phyloP scores from a whole-genome alignment of 1,139 yeast genomes.

The Blastobotrys petasosporus region DNA sequence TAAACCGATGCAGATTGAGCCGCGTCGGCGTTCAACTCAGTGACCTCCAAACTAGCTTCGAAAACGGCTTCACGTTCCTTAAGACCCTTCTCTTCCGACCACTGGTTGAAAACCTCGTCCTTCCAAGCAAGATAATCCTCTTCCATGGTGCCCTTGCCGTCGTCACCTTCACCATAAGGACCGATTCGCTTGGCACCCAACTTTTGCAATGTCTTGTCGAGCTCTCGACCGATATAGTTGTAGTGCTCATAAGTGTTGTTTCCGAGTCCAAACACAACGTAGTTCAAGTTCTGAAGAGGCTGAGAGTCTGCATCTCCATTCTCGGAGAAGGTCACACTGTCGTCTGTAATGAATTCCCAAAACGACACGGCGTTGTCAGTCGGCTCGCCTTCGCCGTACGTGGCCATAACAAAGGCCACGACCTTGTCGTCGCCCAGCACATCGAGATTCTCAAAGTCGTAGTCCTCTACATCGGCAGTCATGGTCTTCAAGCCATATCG shows the following conservation, averaged over 20 bases:
- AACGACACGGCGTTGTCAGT: slow-evolving; percentile 87
- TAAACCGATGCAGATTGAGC: slow-evolving; percentile 48
- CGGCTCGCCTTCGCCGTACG: slow-evolving; percentile 98
- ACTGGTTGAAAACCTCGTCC: slow-evolving; percentile 60
- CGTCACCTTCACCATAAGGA: slow-evolving; percentile 84
- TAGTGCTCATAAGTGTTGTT: slow-evolving; percentile 89
- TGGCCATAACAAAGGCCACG: slow-evolving; percentile 74
- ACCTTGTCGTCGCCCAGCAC: slow-evolving; percentile 50
- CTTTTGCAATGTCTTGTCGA: slow-evolving; percentile 44
- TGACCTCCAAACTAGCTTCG: slow-evolving; percentile 62
- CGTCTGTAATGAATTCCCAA: slow-evolving; percentile 37
- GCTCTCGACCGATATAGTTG: slow-evolving; percentile 72
- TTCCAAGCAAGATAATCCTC: slow-evolving; percentile 95
- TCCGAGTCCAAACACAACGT: slow-evolving; percentile 82
- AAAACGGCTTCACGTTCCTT: slow-evolving; percentile 73
- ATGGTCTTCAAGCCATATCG: slow-evolving; percentile 77
- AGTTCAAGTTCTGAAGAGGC: slow-evolving; percentile 58
- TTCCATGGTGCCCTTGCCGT: slow-evolving; percentile 89
- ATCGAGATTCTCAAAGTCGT: slow-evolving; percentile 72
- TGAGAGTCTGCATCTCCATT: slow-evolving; percentile 47
- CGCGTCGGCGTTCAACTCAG: slow-evolving; percentile 30
- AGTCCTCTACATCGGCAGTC: slow-evolving; percentile 84
- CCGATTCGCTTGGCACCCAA: slow-evolving; percentile 74
- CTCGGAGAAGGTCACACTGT: slow-evolving; percentile 33
- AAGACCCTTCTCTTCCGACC: slow-evolving; percentile 59